Conservation (phyloP, 495 filamentous ascomycete genomes). For the Choiromyces venosus region DNA sequence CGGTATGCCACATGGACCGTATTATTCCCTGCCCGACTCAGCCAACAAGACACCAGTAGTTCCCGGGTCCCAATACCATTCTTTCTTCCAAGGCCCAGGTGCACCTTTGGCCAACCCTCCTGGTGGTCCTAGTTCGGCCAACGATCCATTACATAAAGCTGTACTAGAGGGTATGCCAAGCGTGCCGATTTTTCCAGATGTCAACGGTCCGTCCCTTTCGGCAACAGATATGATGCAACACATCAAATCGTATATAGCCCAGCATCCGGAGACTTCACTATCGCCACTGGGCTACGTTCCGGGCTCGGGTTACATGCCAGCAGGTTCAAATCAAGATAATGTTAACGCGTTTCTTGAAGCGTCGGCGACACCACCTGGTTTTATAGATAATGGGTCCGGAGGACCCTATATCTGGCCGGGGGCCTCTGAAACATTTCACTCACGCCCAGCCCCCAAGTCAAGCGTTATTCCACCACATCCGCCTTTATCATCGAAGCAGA, state of each 20-base stretch:
- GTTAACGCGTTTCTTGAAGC: neutral
- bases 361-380: neutral
- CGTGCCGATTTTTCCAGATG: neutral
- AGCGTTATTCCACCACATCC: slow-evolving; percentile 18
- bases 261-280: neutral
- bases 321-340: neutral
- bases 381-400: neutral
- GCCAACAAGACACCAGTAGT: neutral
- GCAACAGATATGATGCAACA: neutral
- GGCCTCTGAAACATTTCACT: neutral
- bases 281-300: neutral
- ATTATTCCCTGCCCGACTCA: neutral
- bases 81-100: neutral
- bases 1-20: neutral
- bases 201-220: neutral
- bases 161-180: neutral
- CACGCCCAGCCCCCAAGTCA: neutral
- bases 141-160: neutral
- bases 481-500: slow-evolving; percentile 25
- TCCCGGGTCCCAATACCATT: neutral
- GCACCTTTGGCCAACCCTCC: neutral
- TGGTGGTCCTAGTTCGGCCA: neutral
- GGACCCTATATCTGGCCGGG: neutral
- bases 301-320: slow-evolving; percentile 5
- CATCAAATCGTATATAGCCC: neutral